phyloP scores from a whole-genome alignment of 345 rosid species.

The Corchorus capsularis region DNA sequence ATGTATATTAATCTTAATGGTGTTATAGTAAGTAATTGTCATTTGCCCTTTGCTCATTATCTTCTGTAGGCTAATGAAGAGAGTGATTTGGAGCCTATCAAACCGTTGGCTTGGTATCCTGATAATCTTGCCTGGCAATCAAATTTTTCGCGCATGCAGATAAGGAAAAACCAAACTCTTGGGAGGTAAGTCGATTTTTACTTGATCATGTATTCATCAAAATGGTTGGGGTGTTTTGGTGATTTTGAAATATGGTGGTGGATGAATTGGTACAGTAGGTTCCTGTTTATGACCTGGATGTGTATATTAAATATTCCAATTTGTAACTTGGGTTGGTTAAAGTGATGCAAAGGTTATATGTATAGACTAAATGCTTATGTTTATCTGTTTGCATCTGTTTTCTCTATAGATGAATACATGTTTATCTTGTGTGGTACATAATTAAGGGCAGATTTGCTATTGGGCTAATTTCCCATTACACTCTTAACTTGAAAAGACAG shows the following conservation, averaged over 20 bases:
- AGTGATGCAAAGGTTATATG: not conserved
- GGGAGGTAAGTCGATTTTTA: slow-evolving; percentile 57
- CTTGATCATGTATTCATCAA: not conserved
- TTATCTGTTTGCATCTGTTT: not conserved
- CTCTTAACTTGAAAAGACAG: not conserved
- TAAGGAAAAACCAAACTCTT: slow-evolving; percentile 84
- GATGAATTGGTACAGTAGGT: not conserved
- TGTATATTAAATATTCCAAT: not conserved
- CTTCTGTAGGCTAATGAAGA: slow-evolving; percentile 57
- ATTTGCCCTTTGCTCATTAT: slow-evolving; percentile 2
- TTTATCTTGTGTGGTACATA: not conserved
- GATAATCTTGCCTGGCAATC: slow-evolving; percentile 94
- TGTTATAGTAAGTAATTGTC: not conserved
- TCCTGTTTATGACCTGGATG: not conserved
- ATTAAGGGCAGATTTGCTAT: not conserved
- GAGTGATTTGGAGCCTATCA: slow-evolving; percentile 72
- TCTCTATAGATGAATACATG: not conserved
- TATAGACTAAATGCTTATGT: not conserved
- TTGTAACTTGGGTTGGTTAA: not conserved
- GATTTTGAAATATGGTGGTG: not conserved
- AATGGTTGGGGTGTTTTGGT: not conserved
- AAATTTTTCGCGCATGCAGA: slow-evolving; percentile 87
- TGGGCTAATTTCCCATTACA: not conserved
- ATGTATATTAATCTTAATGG: slow-evolving; percentile 7
- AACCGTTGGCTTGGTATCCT: slow-evolving; percentile 92